Evolutionary conservation across 495 filamentous ascomycete species (phyloP).

Genomic region (Pseudomonodictys pantanalensis): DNA sequence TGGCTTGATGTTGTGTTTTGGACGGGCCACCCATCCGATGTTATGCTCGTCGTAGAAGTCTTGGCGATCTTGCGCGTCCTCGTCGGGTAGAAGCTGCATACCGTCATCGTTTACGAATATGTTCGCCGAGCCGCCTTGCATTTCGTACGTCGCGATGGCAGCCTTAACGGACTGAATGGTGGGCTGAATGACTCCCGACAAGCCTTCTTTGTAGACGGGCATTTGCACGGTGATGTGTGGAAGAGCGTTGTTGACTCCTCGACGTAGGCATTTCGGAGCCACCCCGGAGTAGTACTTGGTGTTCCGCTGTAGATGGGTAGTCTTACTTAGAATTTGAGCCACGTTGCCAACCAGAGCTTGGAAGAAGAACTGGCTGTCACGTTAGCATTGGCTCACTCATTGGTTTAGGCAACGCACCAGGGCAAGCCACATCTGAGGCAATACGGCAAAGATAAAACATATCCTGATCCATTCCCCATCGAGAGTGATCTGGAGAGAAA

Average conservation of each 20-base stretch:
- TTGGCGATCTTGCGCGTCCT: conserved; percentile 55
- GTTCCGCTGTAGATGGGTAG: conserved; percentile 54
- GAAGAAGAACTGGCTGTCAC: conserved; percentile 58
- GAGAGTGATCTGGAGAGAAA: conserved; percentile 53
- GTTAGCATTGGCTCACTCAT: conserved; percentile 11
- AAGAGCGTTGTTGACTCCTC: conserved; percentile 41
- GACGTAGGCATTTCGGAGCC: conserved; percentile 50
- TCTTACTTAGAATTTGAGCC: conserved; percentile 59
- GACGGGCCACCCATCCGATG: conserved; percentile 43
- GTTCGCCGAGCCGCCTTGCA: conserved; percentile 53
- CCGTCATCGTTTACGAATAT: conserved; percentile 53
- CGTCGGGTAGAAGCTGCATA: conserved; percentile 46
- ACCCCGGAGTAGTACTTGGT: conserved; percentile 60
- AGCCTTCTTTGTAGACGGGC: conserved; percentile 73
- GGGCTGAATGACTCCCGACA: conserved; percentile 59
- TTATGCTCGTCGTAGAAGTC: conserved; percentile 53
- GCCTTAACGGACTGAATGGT: conserved; percentile 61
- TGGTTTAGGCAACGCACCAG: conserved; percentile 45
- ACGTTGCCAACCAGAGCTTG: conserved; percentile 56
- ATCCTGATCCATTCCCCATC: conserved; percentile 51
- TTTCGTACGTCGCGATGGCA: conserved; percentile 66
- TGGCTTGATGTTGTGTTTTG: conserved; percentile 55
- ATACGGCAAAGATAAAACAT: conserved; percentile 47
- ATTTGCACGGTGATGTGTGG: conserved; percentile 74
- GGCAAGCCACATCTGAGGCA: conserved; percentile 56